Percentiles rank a stretch among this genome's conserved stretches.
phyloP scores from a whole-genome alignment of 768 basidiomycete species.

The Termitomyces sp. region DNA sequence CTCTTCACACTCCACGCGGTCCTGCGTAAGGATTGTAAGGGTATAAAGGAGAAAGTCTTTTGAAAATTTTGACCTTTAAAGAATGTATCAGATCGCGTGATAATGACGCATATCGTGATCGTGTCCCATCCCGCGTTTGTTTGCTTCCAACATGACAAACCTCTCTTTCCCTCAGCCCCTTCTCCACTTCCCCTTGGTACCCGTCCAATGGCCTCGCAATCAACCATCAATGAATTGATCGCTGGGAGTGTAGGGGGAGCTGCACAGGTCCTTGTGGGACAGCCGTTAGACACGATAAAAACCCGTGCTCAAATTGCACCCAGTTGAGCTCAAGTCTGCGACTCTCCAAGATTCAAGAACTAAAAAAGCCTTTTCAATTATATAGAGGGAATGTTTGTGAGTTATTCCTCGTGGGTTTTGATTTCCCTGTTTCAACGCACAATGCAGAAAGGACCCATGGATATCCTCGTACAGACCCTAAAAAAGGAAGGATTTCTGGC shows the following conservation, averaged over 20 bases:
- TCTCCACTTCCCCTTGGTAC: not conserved
- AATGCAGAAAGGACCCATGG: slow-evolving; percentile 84
- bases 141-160: not conserved
- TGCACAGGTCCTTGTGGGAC: slow-evolving; percentile 91
- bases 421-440: not conserved
- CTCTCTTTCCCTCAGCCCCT: not conserved
- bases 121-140: not conserved
- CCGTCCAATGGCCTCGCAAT: slow-evolving; percentile 22
- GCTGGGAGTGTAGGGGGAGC: slow-evolving; percentile 92
- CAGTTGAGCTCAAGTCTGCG: slow-evolving; percentile 38
- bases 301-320: slow-evolving; percentile 85
- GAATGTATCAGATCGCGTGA: slow-evolving; percentile 8
- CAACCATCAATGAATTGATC: slow-evolving; percentile 75
- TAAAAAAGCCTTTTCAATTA: not conserved
- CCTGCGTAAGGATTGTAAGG: not conserved
- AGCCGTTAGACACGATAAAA: slow-evolving; percentile 86
- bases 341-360: slow-evolving; percentile 1
- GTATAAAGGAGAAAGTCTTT: not conserved
- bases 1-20: not conserved
- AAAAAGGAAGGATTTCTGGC: slow-evolving; percentile 90
- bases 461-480: slow-evolving; percentile 78
- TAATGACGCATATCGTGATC: slow-evolving; percentile 2
- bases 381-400: slow-evolving; percentile 83
- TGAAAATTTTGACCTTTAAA: too few relatives aligned
- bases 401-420: slow-evolving; percentile 20